phyloP scores from a whole-genome alignment of 1,139 yeast genomes.

The Zhuliangozyma parablackwelliae region DNA sequence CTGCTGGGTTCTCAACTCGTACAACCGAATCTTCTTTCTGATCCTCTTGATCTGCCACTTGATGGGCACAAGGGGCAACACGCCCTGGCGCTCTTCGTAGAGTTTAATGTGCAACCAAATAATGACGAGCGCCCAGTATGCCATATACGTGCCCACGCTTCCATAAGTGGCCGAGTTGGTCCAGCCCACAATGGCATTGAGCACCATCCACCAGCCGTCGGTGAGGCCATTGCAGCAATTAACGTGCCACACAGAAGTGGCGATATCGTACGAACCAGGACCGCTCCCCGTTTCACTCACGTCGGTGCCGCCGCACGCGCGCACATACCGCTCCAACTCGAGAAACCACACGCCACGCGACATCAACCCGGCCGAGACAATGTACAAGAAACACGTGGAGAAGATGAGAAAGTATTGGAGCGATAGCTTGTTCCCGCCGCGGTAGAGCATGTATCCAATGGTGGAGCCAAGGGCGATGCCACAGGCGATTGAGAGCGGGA shows the following conservation, averaged over 20 bases:
- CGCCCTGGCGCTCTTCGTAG: slow-evolving; percentile 61
- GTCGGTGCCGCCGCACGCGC: slow-evolving; percentile 74
- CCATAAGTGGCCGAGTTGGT: slow-evolving; percentile 93
- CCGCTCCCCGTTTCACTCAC: slow-evolving; percentile 89
- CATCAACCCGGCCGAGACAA: slow-evolving; percentile 43
- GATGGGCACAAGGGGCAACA: slow-evolving; percentile 56
- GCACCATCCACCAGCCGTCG: slow-evolving; percentile 90
- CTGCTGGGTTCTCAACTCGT: slow-evolving; percentile 13
- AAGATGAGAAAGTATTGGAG: slow-evolving; percentile 38
- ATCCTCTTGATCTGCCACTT: slow-evolving; percentile 57
- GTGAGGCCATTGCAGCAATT: slow-evolving; percentile 91
- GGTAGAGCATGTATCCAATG: slow-evolving; percentile 35
- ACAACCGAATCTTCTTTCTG: slow-evolving; percentile 40
- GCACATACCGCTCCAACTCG: slow-evolving; percentile 64
- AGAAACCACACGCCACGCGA: slow-evolving; percentile 82
- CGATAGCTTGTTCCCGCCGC: slow-evolving; percentile 39
- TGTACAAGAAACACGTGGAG: slow-evolving; percentile 40
- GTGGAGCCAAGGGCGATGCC: slow-evolving; percentile 33
- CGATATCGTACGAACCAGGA: slow-evolving; percentile 88
- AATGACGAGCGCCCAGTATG: slow-evolving; percentile 71
- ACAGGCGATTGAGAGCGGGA: slow-evolving; percentile 35
- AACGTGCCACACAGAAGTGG: slow-evolving; percentile 87
- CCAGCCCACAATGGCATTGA: slow-evolving; percentile 94
- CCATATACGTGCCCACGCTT: slow-evolving; percentile 71
- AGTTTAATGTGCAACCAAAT: slow-evolving; percentile 45